Evolutionary conservation across 2,329 filamentous ascomycete genomes (phyloP).

Genomic region (Sclerotinia spermophila): DNA sequence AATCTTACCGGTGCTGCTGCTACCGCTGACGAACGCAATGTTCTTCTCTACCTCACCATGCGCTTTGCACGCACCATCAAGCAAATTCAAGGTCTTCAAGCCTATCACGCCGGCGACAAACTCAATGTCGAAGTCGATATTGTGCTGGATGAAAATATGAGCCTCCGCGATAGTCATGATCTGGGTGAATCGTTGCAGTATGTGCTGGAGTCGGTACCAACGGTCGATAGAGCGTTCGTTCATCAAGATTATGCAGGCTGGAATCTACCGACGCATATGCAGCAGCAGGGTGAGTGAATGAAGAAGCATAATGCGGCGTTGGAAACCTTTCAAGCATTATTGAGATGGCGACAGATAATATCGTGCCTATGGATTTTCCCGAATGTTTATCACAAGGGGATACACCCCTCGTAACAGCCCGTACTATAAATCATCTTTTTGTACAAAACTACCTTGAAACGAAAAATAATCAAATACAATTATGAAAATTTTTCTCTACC

Average conservation of each 20-base stretch:
- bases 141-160: constrained; percentile 51
- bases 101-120: constrained; percentile 60
- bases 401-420: neutral
- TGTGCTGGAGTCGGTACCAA: constrained; percentile 49
- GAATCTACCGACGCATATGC: constrained; percentile 39
- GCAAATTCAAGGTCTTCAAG: constrained; percentile 52
- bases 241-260: constrained; percentile 40
- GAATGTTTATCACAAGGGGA: neutral
- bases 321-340: neutral
- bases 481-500: neutral
- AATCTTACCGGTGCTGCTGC: constrained; percentile 57
- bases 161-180: constrained; percentile 53
- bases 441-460: neutral
- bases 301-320: neutral
- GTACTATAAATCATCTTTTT: neutral
- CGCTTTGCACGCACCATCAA: constrained; percentile 51
- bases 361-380: neutral
- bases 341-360: neutral
- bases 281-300: constrained; percentile 32
- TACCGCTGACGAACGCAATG: constrained; percentile 48
- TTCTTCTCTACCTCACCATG: constrained; percentile 58
- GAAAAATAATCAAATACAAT: neutral
- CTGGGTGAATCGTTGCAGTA: constrained; percentile 62
- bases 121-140: constrained; percentile 62
- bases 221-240: constrained; percentile 42